Evolutionary conservation across 148 eudicot species (phyloP).

Genomic region (Nyssa sinensis): DNA sequence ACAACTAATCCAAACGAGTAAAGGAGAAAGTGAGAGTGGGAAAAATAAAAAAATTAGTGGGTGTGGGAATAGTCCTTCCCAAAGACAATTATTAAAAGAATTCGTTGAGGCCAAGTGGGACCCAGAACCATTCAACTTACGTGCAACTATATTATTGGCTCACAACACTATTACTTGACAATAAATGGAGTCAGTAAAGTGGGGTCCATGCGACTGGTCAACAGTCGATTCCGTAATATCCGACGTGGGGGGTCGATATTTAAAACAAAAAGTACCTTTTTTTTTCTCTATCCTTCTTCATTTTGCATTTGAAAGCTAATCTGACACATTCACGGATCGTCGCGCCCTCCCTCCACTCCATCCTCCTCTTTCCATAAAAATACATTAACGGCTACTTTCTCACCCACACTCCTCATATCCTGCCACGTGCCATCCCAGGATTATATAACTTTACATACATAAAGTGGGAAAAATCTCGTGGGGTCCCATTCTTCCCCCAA

Average conservation of each 20-base stretch:
- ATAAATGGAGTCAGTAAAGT: neutral
- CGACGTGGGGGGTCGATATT: neutral
- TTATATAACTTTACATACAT: no score
- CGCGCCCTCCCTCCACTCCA: neutral
- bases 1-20: no score
- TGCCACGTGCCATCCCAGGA: constrained; percentile 6
- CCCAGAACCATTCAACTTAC: neutral
- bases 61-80: no score
- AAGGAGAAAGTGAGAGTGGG: no score
- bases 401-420: neutral
- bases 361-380: neutral
- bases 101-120: no score
- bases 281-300: no score
- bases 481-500: neutral
- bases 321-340: neutral
- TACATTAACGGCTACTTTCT: constrained; percentile 15
- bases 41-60: no score
- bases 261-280: neutral
- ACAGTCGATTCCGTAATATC: neutral
- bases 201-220: constrained; percentile 5
- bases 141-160: neutral
- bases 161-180: no score
- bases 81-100: no score
- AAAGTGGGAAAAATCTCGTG: neutral
- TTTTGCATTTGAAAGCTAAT: no score